These are phyloP conservation scores for Eutypella sp. DNA, from an alignment of 2,329 filamentous ascomycete genomes.

Conservation along the genomic window DNA sequence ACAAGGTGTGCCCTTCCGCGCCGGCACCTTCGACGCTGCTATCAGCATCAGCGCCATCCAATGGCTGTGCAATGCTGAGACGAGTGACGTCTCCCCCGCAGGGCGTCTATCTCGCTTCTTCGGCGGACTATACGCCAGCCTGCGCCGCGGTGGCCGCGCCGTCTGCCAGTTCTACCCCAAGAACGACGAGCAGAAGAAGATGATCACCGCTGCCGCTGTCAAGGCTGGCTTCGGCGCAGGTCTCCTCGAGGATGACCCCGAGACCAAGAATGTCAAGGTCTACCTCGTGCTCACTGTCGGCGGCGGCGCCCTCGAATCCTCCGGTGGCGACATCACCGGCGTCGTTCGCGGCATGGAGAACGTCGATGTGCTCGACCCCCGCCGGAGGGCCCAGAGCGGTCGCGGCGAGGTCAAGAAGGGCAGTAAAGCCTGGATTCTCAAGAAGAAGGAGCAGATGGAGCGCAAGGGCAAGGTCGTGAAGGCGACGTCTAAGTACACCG, in stretches of 20 bases:
- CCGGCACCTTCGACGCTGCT: constrained; percentile 89
- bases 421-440: constrained; percentile 76
- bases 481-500: constrained; percentile 86
- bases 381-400: constrained; percentile 44
- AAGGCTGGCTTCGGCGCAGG: constrained; percentile 94
- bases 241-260: constrained; percentile 89
- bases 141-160: constrained; percentile 79
- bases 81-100: constrained; percentile 73
- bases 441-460: constrained; percentile 91
- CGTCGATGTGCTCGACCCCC: constrained; percentile 74
- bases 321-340: constrained; percentile 77
- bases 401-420: constrained; percentile 67
- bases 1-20: constrained; percentile 88
- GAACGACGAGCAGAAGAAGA: constrained; percentile 83
- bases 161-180: constrained; percentile 99
- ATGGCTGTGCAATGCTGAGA: constrained; percentile 96
- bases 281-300: constrained; percentile 93
- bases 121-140: constrained; percentile 79
- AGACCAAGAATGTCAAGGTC: constrained; percentile 94
- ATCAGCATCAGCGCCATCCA: constrained; percentile 96
- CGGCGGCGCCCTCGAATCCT: constrained; percentile 42
- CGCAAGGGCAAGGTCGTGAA: constrained; percentile 94
- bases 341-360: constrained; percentile 85
- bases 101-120: constrained; percentile 83
- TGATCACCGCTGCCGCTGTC: constrained; percentile 88